These are phyloP conservation scores for Alternaria alternata DNA, from an alignment of 2,329 filamentous ascomycete genomes.

Conservation along the genomic window DNA sequence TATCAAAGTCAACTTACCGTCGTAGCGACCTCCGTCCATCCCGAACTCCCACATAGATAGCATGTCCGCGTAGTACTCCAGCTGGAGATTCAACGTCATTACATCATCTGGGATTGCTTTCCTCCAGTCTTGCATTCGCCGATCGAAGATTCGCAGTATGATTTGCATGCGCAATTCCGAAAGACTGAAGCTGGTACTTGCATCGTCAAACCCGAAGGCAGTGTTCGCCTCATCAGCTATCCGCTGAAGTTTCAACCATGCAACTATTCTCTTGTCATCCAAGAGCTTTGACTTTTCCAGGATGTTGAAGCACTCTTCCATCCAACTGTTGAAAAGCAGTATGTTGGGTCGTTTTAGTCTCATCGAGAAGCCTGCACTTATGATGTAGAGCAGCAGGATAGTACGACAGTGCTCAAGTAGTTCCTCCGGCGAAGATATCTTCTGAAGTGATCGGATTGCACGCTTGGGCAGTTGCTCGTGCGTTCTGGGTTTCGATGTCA, in stretches of 20 bases:
- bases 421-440: slow-evolving; percentile 47
- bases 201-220: slow-evolving; percentile 50
- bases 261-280: slow-evolving; percentile 41
- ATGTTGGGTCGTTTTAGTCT: slow-evolving; percentile 46
- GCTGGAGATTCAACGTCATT: slow-evolving; percentile 36
- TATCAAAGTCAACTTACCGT: slow-evolving; percentile 14
- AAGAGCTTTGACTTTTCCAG: slow-evolving; percentile 43
- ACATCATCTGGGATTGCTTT: slow-evolving; percentile 42
- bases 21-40: slow-evolving; percentile 49
- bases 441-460: slow-evolving; percentile 41
- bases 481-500: slow-evolving; percentile 48
- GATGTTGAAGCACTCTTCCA: slow-evolving; percentile 45
- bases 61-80: slow-evolving; percentile 46
- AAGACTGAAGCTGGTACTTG: slow-evolving; percentile 48
- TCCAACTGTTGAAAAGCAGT: slow-evolving; percentile 48
- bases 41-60: slow-evolving; percentile 50
- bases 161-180: slow-evolving; percentile 48
- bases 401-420: slow-evolving; percentile 48
- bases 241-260: slow-evolving; percentile 45
- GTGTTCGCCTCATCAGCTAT: slow-evolving; percentile 50
- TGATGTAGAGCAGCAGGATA: slow-evolving; percentile 41
- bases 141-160: slow-evolving; percentile 47
- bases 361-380: slow-evolving; percentile 47
- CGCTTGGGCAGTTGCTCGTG: slow-evolving; percentile 49
- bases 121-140: slow-evolving; percentile 48